Conservation (phyloP, 306 rosid genomes). For the Prunus padus region DNA sequence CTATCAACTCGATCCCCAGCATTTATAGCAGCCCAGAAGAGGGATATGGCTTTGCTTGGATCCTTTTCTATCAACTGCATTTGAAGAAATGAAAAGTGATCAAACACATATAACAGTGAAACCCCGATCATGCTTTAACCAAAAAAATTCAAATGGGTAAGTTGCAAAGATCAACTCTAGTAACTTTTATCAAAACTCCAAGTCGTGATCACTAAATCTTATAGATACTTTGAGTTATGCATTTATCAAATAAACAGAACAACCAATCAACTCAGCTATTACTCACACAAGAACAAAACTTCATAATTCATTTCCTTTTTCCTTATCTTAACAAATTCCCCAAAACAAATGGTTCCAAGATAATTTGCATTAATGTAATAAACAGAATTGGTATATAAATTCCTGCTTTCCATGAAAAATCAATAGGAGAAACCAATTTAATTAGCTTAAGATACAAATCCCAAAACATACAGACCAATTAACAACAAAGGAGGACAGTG, state of each 20-base stretch:
- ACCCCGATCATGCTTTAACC: not conserved
- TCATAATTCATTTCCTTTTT: not conserved
- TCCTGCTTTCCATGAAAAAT: not conserved
- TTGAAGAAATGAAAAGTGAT: not conserved
- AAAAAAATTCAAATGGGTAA: not conserved
- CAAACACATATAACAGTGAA: slow-evolving; percentile 11
- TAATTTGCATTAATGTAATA: not conserved
- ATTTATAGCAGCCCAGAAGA: slow-evolving; percentile 93
- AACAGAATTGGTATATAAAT: not conserved
- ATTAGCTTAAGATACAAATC: not conserved
- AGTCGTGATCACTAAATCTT: not conserved
- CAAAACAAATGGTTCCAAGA: not conserved
- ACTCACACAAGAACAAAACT: not conserved
- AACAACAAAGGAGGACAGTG: not conserved
- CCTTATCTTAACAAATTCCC: not conserved
- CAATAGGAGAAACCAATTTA: not conserved
- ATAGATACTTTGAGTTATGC: not conserved
- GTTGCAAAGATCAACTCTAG: not conserved
- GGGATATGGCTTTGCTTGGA: slow-evolving; percentile 70
- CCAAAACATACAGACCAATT: not conserved
- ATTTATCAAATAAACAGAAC: not conserved
- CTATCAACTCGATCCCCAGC: slow-evolving; percentile 91
- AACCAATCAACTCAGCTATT: not conserved
- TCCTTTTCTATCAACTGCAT: slow-evolving; percentile 82
- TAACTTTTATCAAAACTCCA: not conserved